phyloP scores from a whole-genome alignment of 257 asterid genomes.

The Penstemon newberryi region DNA sequence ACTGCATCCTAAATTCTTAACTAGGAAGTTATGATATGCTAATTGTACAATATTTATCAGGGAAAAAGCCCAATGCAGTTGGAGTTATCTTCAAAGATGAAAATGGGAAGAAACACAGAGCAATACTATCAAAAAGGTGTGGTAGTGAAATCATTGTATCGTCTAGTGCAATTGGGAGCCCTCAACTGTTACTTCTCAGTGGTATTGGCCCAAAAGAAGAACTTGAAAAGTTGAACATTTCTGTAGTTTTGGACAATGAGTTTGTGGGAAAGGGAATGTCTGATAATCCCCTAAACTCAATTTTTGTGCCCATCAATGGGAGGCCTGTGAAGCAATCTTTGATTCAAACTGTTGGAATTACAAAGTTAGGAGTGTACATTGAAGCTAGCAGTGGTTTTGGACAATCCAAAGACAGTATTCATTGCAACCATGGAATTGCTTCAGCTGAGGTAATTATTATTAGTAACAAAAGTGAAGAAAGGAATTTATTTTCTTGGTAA shows the following conservation, averaged over 20 bases:
- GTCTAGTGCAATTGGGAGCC: slow-evolving; percentile 95
- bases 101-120: slow-evolving; percentile 66
- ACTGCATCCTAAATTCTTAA: too few relatives aligned
- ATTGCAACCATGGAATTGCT: slow-evolving; percentile 70
- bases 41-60: slow-evolving; percentile 28
- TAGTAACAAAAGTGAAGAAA: background rate
- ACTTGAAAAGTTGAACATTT: slow-evolving; percentile 57
- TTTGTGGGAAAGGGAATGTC: slow-evolving; percentile 78
- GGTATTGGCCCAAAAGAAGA: slow-evolving; percentile 85
- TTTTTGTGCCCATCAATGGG: slow-evolving; percentile 67
- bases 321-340: slow-evolving; percentile 61
- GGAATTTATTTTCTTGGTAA: background rate
- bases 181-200: slow-evolving; percentile 84
- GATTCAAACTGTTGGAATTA: slow-evolving; percentile 89
- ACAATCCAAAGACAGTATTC: slow-evolving; percentile 71
- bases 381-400: slow-evolving; percentile 98
- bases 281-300: slow-evolving; percentile 86
- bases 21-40: background rate
- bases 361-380: slow-evolving; percentile 81
- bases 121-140: slow-evolving; percentile 56
- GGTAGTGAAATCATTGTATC: slow-evolving; percentile 77
- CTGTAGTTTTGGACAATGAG: slow-evolving; percentile 67
- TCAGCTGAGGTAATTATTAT: slow-evolving; percentile 79
- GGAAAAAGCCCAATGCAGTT: slow-evolving; percentile 62
- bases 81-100: slow-evolving; percentile 89